Base-by-base conservation (phyloP, 805 yeast species). In the Myxozyma mucilagina region DNA sequence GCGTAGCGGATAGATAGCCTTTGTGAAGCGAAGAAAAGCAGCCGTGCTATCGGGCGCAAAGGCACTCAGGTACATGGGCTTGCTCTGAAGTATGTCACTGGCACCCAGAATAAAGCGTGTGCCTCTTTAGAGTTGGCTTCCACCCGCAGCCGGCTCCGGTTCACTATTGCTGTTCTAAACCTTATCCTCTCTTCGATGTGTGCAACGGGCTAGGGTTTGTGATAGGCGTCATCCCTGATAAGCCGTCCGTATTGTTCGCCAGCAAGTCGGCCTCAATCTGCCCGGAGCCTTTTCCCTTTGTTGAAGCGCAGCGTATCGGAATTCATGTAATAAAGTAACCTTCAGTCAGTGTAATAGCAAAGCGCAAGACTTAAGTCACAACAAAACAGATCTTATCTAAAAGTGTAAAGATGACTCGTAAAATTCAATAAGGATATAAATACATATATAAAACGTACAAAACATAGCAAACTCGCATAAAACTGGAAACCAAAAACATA, bases 131-230 rank as follows among this genome's bases (percentile, higher is more conserved):
- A 29, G 54, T 50, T 50, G 2, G 5, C 4, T 6, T 4, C 14
- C 13, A 14, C n/a, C 10, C 11, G 18, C 8, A 18, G 4, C 8
- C 8, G 8, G 14, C 20, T 11, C 35, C n/a, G 8, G 6, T 24
- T 39, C 16, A 9, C 41, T 9, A 13, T 31, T n/a, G 2, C 10
- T 10, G 14, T 2, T 3, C n/a, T 13, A 16, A 52, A 52, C 56
- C 36, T 32, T 52, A 52, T 42, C 29, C 4, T 4, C 31, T 14
- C 39, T 18, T 39, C 48, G 56, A 14, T 32, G 14, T 18, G 45
- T 8, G 36, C 9, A 1, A 13, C 31, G 42, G 49, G 18, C 24
- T 8, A 52, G 56, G 56, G 56, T 52, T 52, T 52, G 39, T 52
- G 56, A 52, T 52, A 52, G 36, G 29, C 45, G 51, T 24, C 20